phyloP scores from a whole-genome alignment of 495 filamentous ascomycete species.

The Penicillium ochrochloron region DNA sequence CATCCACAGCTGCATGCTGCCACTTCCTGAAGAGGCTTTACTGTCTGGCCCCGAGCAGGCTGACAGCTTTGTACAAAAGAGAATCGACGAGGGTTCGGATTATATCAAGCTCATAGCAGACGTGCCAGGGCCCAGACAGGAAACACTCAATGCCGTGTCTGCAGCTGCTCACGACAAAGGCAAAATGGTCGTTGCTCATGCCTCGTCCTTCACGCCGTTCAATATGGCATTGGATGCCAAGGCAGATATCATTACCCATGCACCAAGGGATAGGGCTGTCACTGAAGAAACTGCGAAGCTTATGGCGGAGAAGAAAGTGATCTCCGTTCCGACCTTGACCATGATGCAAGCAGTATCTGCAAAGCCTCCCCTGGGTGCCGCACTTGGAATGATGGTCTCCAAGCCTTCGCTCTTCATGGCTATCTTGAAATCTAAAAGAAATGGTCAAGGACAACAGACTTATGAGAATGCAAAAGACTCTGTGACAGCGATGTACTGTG shows the following conservation, averaged over 20 bases:
- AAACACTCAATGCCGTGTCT: neutral
- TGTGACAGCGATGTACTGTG: neutral
- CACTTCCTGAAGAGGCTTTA: neutral
- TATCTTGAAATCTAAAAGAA: neutral
- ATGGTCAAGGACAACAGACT: neutral
- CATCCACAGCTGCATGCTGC: neutral
- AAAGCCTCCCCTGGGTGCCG: neutral
- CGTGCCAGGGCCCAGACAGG: neutral
- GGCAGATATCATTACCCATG: neutral
- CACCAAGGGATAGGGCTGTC: neutral
- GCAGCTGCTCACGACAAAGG: neutral
- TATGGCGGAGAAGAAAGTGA: neutral
- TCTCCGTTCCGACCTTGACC: conserved; percentile 3
- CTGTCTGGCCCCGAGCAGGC: neutral
- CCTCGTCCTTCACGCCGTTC: neutral
- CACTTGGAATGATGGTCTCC: neutral
- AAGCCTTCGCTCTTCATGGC: conserved; percentile 2
- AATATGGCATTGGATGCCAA: neutral
- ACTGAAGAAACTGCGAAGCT: neutral
- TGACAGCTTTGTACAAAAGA: neutral
- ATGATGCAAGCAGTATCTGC: neutral
- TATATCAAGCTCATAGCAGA: neutral
- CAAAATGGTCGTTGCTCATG: neutral
- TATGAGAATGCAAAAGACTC: neutral
- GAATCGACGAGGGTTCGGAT: neutral